Percentiles rank a stretch among this genome's conserved stretches.
phyloP scores from a whole-genome alignment of 805 yeast genomes.

The Cyberlindnera xylosilytica region DNA sequence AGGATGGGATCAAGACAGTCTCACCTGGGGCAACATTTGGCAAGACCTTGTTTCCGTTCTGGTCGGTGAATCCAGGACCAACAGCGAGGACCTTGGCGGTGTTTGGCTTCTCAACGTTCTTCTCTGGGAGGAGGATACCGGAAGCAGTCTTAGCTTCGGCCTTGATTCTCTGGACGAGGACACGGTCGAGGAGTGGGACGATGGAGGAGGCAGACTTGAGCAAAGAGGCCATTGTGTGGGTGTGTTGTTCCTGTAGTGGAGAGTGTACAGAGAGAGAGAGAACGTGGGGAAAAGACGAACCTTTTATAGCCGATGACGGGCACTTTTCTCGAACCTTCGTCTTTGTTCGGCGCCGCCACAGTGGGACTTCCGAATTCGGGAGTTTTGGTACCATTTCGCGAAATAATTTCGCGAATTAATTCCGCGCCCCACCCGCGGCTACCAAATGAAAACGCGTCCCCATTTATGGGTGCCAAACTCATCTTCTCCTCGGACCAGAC shows the following conservation, averaged over 20 bases:
- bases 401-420: not conserved
- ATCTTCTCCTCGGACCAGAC: too few relatives aligned
- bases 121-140: constrained; percentile 92
- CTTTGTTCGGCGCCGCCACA: not conserved
- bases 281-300: not conserved
- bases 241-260: not conserved
- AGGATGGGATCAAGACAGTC: constrained; percentile 88
- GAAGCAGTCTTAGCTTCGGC: constrained; percentile 89
- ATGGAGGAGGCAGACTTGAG: constrained; percentile 83
- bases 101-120: constrained; percentile 90
- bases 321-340: constrained; percentile 9
- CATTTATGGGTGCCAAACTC: constrained; percentile 8
- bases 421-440: too few relatives aligned
- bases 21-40: constrained; percentile 87
- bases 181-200: constrained; percentile 93
- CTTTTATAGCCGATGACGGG: not conserved
- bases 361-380: constrained; percentile 1
- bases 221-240: constrained; percentile 44
- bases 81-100: constrained; percentile 90
- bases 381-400: not conserved
- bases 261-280: not conserved
- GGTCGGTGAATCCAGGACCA: constrained; percentile 87
- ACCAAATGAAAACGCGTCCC: not conserved
- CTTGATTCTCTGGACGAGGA: constrained; percentile 90
- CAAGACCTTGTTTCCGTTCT: constrained; percentile 67